Evolutionary conservation across 306 rosid species (phyloP).

Genomic region (Delonix regia): DNA sequence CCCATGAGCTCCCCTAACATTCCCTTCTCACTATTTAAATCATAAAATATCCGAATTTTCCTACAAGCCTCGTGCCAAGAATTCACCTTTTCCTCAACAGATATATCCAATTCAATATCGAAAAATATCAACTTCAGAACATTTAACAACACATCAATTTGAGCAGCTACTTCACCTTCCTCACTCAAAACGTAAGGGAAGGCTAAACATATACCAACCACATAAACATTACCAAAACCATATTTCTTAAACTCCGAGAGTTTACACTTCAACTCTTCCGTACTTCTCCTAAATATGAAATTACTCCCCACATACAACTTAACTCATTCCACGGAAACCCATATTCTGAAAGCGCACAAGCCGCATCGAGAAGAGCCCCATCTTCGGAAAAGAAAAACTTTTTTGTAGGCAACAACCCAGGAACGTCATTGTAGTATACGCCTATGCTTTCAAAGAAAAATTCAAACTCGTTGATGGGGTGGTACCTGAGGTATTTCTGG

Average conservation of each 20-base stretch:
- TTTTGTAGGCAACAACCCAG: conserved; percentile 47
- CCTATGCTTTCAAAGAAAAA: conserved; percentile 91
- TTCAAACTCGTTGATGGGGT: conserved; percentile 85
- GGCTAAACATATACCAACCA: conserved; percentile 70
- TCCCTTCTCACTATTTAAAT: conserved; percentile 54
- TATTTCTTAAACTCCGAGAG: conserved; percentile 47
- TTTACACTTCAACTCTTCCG: conserved; percentile 45
- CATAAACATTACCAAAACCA: conserved; percentile 59
- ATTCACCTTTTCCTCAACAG: conserved; percentile 62
- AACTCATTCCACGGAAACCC: conserved; percentile 88
- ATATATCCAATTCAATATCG: conserved; percentile 56
- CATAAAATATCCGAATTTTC: conserved; percentile 64
- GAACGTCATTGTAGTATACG: conserved; percentile 43
- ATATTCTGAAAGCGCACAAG: conserved; percentile 60
- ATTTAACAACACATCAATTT: conserved; percentile 47
- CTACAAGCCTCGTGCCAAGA: conserved; percentile 62
- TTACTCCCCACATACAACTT: conserved; percentile 51
- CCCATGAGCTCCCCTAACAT: conserved; percentile 50
- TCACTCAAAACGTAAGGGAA: conserved; percentile 60
- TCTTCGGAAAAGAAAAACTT: conserved; percentile 80
- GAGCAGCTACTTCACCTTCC: conserved; percentile 36
- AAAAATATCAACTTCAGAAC: conserved; percentile 53
- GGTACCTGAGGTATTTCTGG: conserved; percentile 66
- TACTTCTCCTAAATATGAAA: conserved; percentile 48
- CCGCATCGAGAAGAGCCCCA: conserved; percentile 51